Evolutionary conservation across 768 basidiomycete species (phyloP).

Genomic region (Trametes villosa): DNA sequence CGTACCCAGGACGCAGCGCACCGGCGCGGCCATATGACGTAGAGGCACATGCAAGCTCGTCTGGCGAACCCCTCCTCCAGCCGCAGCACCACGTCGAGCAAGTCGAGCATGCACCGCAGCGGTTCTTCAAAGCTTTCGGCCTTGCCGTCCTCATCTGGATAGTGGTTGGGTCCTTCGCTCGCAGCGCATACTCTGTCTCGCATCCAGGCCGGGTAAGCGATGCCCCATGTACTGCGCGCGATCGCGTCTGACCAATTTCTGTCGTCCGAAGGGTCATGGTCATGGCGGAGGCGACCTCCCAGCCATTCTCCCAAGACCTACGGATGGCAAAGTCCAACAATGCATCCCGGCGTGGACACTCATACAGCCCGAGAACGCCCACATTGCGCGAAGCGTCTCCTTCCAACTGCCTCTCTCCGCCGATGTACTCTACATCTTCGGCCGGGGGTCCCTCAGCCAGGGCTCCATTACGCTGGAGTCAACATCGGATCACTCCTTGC

Average conservation of each 20-base stretch:
- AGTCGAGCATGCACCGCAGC: constrained; percentile 9
- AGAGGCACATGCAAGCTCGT: constrained; percentile 1
- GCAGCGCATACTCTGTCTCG: constrained; percentile 13
- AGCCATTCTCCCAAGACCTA: constrained; percentile 12
- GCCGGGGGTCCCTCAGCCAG: constrained; percentile 11
- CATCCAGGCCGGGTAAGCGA: neutral
- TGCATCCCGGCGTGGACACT: constrained; percentile 13
- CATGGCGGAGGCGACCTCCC: neutral
- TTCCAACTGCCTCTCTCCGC: constrained; percentile 23
- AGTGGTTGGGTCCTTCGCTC: constrained; percentile 10
- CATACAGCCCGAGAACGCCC: neutral
- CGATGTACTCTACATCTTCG: constrained; percentile 25
- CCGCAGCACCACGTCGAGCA: constrained; percentile 9
- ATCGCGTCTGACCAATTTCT: neutral
- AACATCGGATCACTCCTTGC: neutral
- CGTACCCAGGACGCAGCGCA: constrained; percentile 25
- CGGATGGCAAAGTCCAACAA: constrained; percentile 25
- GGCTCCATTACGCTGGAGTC: constrained; percentile 24
- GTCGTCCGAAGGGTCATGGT: neutral
- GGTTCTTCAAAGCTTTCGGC: constrained; percentile 30
- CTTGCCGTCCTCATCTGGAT: constrained; percentile 26
- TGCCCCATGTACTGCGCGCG: neutral
- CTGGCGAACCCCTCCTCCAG: neutral
- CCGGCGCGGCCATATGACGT: neutral
- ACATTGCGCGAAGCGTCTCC: neutral